phyloP scores from a whole-genome alignment of 2,329 filamentous ascomycete genomes.

The Tolypocladium tundrense region DNA sequence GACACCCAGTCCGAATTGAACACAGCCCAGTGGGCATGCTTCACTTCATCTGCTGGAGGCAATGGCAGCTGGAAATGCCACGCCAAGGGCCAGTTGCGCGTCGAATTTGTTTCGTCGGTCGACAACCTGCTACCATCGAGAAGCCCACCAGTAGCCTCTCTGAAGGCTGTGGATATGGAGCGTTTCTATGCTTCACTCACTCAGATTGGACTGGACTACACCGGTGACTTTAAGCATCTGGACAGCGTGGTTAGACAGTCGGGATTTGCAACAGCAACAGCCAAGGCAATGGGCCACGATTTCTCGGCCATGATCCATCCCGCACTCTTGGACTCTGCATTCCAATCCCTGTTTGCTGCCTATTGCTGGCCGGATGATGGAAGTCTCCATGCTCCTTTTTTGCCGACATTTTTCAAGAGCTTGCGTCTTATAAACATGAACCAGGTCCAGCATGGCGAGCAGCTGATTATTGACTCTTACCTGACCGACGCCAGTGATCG shows the following conservation, averaged over 20 bases:
- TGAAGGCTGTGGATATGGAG: not conserved
- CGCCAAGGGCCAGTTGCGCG: not conserved
- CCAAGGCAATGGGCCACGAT: not conserved
- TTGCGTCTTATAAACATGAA: not conserved
- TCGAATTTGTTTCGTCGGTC: not conserved
- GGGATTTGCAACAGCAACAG: not conserved
- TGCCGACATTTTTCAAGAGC: not conserved
- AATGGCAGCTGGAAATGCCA: not conserved
- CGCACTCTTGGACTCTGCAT: not conserved
- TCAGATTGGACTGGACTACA: not conserved
- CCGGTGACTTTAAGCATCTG: not conserved
- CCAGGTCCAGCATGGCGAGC: not conserved
- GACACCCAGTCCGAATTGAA: not conserved
- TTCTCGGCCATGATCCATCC: slow-evolving; percentile 1
- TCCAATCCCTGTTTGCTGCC: not conserved
- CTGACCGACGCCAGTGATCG: not conserved
- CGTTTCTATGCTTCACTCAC: not conserved
- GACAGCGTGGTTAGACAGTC: not conserved
- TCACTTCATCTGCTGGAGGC: not conserved
- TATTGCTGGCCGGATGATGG: not conserved
- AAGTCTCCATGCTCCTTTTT: not conserved
- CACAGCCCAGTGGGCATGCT: not conserved
- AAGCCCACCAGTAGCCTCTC: not conserved
- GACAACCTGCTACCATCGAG: not conserved
- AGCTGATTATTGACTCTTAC: not conserved